A percentile compares a stretch with the other conserved stretches of the same genome.
phyloP scores from a whole-genome alignment of 192 early-diverging fungal genomes.

The Paraglomus occultum region DNA sequence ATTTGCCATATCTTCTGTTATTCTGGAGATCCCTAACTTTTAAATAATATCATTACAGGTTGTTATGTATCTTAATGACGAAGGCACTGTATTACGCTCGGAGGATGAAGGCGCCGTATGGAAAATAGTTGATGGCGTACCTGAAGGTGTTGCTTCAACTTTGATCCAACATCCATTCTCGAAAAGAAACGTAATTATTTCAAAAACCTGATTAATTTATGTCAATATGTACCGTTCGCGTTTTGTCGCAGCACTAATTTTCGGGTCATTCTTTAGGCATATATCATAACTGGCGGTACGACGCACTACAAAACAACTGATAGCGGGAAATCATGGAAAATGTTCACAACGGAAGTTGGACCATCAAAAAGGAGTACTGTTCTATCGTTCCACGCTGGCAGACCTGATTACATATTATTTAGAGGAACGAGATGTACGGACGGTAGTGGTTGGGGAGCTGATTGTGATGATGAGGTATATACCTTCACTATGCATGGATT shows the following conservation, averaged over 20 bases:
- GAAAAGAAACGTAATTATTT: slow-evolving; percentile 47
- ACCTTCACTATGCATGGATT: background rate
- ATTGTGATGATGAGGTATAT: slow-evolving; percentile 61
- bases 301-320: slow-evolving; percentile 63
- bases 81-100: slow-evolving; percentile 54
- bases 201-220: slow-evolving; percentile 3
- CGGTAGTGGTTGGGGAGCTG: too few species aligned
- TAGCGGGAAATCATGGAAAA: slow-evolving; percentile 55
- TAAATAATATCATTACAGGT: slow-evolving; percentile 20
- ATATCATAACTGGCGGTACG: slow-evolving; percentile 46
- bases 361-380: slow-evolving; percentile 36
- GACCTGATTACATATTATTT: slow-evolving; percentile 65
- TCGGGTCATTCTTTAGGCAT: slow-evolving; percentile 44
- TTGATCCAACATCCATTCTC: slow-evolving; percentile 69
- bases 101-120: slow-evolving; percentile 66
- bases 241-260: slow-evolving; percentile 40
- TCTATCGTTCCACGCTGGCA: slow-evolving; percentile 69
- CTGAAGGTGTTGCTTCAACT: slow-evolving; percentile 39
- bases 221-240: slow-evolving; percentile 32
- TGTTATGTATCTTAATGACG: slow-evolving; percentile 24
- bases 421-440: slow-evolving; percentile 55
- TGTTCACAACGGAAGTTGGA: slow-evolving; percentile 44
- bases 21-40: too few species aligned
- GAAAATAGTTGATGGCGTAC: slow-evolving; percentile 47
- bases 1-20: too few species aligned